Percentiles rank a stretch among this genome's conserved stretches.
These are phyloP conservation scores for Puccinia coronata DNA, from an alignment of 1,284 basidiomycete genomes.

Conservation along the genomic window DNA sequence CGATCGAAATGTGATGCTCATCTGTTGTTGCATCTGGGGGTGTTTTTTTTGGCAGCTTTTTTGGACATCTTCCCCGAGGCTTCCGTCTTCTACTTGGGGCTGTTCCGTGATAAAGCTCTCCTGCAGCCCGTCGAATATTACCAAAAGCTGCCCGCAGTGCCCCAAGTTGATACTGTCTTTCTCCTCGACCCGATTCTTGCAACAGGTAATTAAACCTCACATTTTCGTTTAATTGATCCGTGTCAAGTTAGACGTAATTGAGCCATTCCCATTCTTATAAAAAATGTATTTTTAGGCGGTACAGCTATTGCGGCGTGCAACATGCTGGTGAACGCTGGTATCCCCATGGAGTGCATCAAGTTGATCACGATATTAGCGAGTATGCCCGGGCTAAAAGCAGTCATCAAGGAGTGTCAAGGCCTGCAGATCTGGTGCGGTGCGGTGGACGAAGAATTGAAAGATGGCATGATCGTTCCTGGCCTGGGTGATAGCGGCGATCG, in stretches of 20 bases:
- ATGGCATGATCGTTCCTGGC: slow-evolving; percentile 56
- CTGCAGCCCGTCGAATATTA: slow-evolving; percentile 96
- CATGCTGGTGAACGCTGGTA: slow-evolving; percentile 58
- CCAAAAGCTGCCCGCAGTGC: slow-evolving; percentile 78
- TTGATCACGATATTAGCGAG: slow-evolving; percentile 80
- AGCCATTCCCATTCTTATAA: not conserved
- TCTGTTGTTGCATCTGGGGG: not conserved
- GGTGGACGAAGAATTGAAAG: slow-evolving; percentile 55
- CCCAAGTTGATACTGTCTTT: slow-evolving; percentile 78
- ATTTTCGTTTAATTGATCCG: no score
- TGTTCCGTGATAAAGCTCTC: slow-evolving; percentile 84
- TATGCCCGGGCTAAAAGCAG: slow-evolving; percentile 70
- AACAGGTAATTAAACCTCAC: no score
- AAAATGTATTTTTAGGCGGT: not conserved
- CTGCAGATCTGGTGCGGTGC: slow-evolving; percentile 67
- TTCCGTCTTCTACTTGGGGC: slow-evolving; percentile 83
- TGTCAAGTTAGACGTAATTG: no score
- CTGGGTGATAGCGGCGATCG: slow-evolving; percentile 55
- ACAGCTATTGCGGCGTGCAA: slow-evolving; percentile 54
- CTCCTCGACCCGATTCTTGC: slow-evolving; percentile 86
- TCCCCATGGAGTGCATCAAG: slow-evolving; percentile 67
- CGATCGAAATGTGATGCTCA: no score
- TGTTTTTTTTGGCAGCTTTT: slow-evolving; percentile 62
- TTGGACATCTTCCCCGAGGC: slow-evolving; percentile 80
- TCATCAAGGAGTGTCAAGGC: slow-evolving; percentile 71